A percentile compares a stretch with the other conserved stretches of the same genome.
Evolutionary conservation across 495 filamentous ascomycete species (phyloP).

Genomic region (Podospora pseudopauciseta): DNA sequence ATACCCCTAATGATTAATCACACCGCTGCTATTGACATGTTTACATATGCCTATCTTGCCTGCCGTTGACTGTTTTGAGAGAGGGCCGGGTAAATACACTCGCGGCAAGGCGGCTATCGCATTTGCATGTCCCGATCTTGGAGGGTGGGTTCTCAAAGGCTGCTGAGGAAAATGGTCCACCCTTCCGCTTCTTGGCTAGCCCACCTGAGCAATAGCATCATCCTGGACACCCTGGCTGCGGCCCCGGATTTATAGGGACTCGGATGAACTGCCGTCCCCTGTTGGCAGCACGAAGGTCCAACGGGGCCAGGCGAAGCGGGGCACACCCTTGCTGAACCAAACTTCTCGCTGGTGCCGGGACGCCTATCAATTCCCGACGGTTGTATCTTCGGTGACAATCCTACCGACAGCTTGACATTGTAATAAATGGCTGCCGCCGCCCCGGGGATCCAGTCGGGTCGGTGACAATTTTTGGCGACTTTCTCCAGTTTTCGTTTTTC

Average conservation of each 20-base stretch:
- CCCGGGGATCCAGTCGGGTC: background rate
- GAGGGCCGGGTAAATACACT: background rate
- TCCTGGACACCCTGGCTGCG: background rate
- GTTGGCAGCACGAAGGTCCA: background rate
- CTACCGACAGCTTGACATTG: background rate
- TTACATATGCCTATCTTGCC: background rate
- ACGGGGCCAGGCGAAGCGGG: background rate
- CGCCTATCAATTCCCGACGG: slow-evolving; percentile 11
- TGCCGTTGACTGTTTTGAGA: background rate
- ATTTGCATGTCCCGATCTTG: background rate
- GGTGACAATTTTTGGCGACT: background rate
- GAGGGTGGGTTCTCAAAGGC: background rate
- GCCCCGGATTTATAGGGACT: background rate
- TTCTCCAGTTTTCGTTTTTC: background rate
- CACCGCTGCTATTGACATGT: background rate
- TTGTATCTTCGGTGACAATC: background rate
- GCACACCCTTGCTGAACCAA: background rate
- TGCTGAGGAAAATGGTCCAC: background rate
- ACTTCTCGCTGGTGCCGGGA: slow-evolving; percentile 2
- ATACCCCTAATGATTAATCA: background rate
- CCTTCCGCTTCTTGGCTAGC: background rate
- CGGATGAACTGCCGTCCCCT: slow-evolving; percentile 11
- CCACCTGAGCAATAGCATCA: background rate
- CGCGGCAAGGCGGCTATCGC: background rate
- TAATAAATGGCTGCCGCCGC: background rate